Conservation (phyloP, 805 yeast species). For the Clavispora fructus region DNA sequence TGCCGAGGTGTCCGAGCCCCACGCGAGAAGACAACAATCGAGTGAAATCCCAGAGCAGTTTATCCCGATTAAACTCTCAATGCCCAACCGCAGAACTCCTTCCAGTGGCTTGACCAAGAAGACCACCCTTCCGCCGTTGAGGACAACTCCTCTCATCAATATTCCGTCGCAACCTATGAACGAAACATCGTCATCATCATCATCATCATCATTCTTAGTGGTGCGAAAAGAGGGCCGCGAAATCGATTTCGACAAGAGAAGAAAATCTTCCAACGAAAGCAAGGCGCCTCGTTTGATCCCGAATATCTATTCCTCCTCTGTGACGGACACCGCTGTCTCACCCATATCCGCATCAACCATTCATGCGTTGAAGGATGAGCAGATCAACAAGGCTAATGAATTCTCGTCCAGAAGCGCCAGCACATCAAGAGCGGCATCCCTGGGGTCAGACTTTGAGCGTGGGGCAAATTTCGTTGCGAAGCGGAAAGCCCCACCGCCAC, state of each 20-base stretch:
- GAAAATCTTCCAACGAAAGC: conserved; percentile 66
- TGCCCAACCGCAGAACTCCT: conserved; percentile 12
- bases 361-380: conserved; percentile 21
- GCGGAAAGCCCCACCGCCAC: conserved; percentile 71
- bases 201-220: conserved; percentile 46
- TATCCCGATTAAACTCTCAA: conserved; percentile 8
- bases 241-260: conserved; percentile 74
- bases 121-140: conserved; percentile 1
- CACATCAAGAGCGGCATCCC: conserved; percentile 1
- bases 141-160: background rate
- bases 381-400: background rate
- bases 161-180: background rate
- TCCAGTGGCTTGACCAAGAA: background rate
- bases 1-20: background rate
- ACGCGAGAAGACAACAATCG: background rate
- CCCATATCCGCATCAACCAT: conserved; percentile 35
- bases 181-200: conserved; percentile 18
- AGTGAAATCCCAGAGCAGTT: background rate
- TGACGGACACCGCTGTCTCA: conserved; percentile 18
- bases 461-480: conserved; percentile 50
- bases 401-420: background rate
- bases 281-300: conserved; percentile 34
- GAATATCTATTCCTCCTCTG: conserved; percentile 16
- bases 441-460: conserved; percentile 9
- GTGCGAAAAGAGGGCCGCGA: conserved; percentile 63